A percentile compares a stretch with the other conserved stretches of the same genome.
Conservation (phyloP, 1,284 basidiomycete genomes). For the Rhodotorula sp. region DNA sequence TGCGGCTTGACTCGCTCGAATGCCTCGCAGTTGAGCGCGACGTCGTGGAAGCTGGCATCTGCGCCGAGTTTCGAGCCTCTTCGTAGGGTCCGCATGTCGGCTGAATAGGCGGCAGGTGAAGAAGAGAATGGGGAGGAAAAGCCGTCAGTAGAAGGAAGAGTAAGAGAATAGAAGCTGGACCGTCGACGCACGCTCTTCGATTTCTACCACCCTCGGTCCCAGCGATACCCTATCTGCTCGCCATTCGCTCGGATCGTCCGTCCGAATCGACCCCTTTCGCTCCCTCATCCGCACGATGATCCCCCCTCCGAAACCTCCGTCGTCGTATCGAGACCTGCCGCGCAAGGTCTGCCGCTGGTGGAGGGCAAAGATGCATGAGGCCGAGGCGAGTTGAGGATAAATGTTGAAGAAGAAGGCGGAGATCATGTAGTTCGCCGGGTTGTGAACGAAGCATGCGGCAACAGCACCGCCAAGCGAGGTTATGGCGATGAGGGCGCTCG, state of each 20-base stretch:
- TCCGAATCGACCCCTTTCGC: background rate
- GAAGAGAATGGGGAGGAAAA: background rate
- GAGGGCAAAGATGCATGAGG: background rate
- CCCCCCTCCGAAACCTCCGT: no score
- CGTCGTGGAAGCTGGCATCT: background rate
- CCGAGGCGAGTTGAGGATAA: background rate
- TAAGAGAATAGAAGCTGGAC: background rate
- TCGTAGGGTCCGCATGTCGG: background rate
- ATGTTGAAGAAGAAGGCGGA: background rate
- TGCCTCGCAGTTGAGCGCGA: background rate
- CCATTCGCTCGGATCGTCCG: constrained; percentile 1
- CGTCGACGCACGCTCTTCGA: background rate
- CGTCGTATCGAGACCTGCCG: no score
- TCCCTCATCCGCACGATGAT: background rate
- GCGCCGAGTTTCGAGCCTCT: background rate
- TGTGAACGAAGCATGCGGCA: background rate
- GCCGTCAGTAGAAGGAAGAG: background rate
- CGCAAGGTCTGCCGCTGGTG: background rate
- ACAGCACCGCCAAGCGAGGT: background rate
- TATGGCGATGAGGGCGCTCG: background rate
- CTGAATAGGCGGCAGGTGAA: background rate
- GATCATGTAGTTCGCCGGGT: background rate
- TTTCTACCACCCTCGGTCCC: background rate
- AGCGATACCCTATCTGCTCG: background rate
- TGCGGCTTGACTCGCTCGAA: background rate